A percentile compares a stretch with the other conserved stretches of the same genome.
Evolutionary conservation across 2,329 filamentous ascomycete species (phyloP).

Genomic region (Microdochium bolleyi): DNA sequence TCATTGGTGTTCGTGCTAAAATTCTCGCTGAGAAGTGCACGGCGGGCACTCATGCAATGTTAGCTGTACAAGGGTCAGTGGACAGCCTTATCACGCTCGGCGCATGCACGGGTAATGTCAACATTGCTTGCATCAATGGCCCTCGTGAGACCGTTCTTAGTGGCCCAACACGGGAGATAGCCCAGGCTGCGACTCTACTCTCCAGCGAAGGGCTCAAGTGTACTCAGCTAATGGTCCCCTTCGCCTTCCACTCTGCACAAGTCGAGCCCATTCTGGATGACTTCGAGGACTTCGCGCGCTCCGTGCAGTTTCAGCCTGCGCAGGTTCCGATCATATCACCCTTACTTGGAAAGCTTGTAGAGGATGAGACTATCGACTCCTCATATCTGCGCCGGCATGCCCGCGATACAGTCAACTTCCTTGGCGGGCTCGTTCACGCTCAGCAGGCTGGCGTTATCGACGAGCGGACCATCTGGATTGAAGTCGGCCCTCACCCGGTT

Average conservation of each 20-base stretch:
- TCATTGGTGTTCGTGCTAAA: slow-evolving; percentile 61
- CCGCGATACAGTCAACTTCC: slow-evolving; percentile 63
- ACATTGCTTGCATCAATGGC: slow-evolving; percentile 67
- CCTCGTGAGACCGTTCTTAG: slow-evolving; percentile 69
- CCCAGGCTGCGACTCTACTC: slow-evolving; percentile 29
- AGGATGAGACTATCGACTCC: slow-evolving; percentile 46
- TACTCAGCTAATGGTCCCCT: slow-evolving; percentile 56
- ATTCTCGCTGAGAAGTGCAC: slow-evolving; percentile 59
- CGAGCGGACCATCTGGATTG: slow-evolving; percentile 62
- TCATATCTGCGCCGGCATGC: slow-evolving; percentile 58
- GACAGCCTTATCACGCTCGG: slow-evolving; percentile 45
- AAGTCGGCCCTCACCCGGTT: slow-evolving; percentile 68
- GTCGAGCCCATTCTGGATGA: slow-evolving; percentile 54
- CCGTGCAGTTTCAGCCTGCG: slow-evolving; percentile 47
- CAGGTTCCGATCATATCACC: slow-evolving; percentile 60
- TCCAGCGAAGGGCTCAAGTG: slow-evolving; percentile 47
- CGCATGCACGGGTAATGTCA: slow-evolving; percentile 28
- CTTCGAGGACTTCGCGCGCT: slow-evolving; percentile 45
- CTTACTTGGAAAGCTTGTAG: slow-evolving; percentile 52
- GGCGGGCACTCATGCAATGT: slow-evolving; percentile 55
- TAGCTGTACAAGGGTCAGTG: slow-evolving; percentile 37
- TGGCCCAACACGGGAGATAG: slow-evolving; percentile 32
- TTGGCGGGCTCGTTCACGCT: slow-evolving; percentile 50
- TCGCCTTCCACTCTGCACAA: slow-evolving; percentile 60
- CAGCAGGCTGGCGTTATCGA: slow-evolving; percentile 51